These are phyloP conservation scores for Talaromyces proteolyticus DNA, from an alignment of 495 filamentous ascomycete species.

Conservation along the genomic window DNA sequence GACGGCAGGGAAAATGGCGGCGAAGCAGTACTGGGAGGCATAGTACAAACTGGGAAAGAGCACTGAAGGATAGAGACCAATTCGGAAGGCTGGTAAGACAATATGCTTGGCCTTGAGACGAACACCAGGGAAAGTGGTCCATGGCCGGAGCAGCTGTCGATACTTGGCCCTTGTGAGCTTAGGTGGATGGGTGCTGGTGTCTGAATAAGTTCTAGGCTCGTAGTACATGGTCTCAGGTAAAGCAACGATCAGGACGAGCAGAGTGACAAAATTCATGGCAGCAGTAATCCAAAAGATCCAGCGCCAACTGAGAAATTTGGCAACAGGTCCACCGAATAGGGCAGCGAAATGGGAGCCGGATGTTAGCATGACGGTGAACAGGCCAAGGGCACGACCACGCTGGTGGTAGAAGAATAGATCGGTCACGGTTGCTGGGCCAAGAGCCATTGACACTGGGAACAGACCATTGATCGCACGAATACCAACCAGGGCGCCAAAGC, in stretches of 20 bases:
- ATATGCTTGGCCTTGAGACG: conserved; percentile 4
- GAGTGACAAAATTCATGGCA: conserved; percentile 11
- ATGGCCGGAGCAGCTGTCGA: conserved; percentile 1
- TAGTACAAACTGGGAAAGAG: conserved; percentile 5
- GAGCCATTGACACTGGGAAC: conserved; percentile 1
- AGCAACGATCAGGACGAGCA: conserved; percentile 14
- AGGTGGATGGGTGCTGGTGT: not conserved
- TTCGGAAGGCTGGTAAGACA: conserved; percentile 4
- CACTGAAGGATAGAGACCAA: conserved; percentile 3
- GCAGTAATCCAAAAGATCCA: conserved; percentile 20
- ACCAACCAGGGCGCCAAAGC: conserved; percentile 3
- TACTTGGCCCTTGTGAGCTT: conserved; percentile 1
- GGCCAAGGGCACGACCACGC: conserved; percentile 15
- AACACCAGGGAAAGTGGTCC: conserved; percentile 3
- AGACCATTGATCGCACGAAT: not conserved
- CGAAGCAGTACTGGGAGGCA: conserved; percentile 3
- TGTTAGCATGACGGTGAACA: conserved; percentile 19
- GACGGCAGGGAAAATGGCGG: conserved; percentile 1
- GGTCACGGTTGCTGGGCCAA: conserved; percentile 1
- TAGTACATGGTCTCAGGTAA: conserved; percentile 27
- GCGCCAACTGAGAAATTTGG: conserved; percentile 17
- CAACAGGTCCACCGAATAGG: conserved; percentile 18
- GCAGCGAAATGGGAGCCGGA: conserved; percentile 19
- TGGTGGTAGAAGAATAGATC: conserved; percentile 11
- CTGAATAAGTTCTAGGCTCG: not conserved